Percentiles rank a stretch among this genome's conserved stretches.
phyloP scores from a whole-genome alignment of 345 rosid species.

The Pelargonium nanum region DNA sequence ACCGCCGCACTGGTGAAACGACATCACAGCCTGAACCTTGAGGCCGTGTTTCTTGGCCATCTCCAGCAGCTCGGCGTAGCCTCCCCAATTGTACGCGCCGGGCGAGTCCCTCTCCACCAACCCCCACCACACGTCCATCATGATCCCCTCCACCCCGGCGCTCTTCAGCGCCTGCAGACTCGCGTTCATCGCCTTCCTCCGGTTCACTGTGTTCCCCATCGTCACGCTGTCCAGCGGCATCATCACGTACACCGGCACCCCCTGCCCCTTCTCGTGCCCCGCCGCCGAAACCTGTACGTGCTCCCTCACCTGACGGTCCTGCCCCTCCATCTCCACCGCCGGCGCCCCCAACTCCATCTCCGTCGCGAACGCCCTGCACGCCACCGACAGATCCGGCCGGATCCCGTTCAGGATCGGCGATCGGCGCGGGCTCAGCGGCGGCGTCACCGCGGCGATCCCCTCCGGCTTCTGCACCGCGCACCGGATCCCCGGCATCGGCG shows the following conservation, averaged over 20 bases:
- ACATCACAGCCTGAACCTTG: constrained; percentile 97
- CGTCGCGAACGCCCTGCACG: constrained; percentile 37
- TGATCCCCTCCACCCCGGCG: constrained; percentile 91
- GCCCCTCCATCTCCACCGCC: constrained; percentile 17
- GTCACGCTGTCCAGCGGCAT: constrained; percentile 98
- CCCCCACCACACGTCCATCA: constrained; percentile 99
- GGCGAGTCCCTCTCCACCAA: constrained; percentile 84
- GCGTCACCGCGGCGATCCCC: constrained; percentile 22
- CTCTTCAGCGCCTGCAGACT: constrained; percentile 89
- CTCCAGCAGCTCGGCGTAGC: constrained; percentile 70
- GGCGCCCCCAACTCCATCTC: constrained; percentile 14
- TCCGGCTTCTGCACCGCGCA: constrained; percentile 25
- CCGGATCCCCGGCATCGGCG: constrained; percentile 22
- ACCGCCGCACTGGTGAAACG: constrained; percentile 98
- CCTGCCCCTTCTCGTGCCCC: constrained; percentile 26
- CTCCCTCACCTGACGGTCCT: constrained; percentile 33
- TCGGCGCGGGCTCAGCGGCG: constrained; percentile 64
- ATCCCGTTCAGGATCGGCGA: constrained; percentile 32
- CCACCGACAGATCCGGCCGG: constrained; percentile 58
- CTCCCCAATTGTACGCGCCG: constrained; percentile 90
- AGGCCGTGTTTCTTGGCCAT: constrained; percentile 87
- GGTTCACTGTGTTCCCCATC: constrained; percentile 55
- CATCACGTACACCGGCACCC: constrained; percentile 96
- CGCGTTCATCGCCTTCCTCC: constrained; percentile 91
- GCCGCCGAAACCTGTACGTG: constrained; percentile 38